Evolutionary conservation across 2,329 filamentous ascomycete genomes (phyloP), one percentile per base, ranked within the genome.

Genomic region (Elsinoe fawcettii): DNA sequence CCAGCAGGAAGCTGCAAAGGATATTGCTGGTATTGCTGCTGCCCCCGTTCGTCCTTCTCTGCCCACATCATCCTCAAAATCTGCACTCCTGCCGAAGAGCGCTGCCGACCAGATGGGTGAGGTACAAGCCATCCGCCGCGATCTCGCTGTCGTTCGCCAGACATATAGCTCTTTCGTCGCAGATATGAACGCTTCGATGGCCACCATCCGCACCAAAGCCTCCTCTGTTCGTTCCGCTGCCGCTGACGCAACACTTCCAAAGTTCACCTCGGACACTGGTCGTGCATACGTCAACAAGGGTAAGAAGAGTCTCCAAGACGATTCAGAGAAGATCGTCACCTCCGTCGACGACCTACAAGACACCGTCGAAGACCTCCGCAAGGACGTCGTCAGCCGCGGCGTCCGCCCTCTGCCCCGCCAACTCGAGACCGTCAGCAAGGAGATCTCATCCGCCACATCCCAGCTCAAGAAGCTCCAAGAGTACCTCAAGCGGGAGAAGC

Each of bases 301-400:
- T 51, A 95, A 95, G 70, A 95, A 95, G 73, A 82, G 85, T 59
- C 82, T 99, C 60, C 88, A 86, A 53, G 79, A 86, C 23, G 92
- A 97, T 69, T 95, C 90, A 0, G 92, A 97, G 70, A 86, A 85
- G 61, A 84, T 99, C 58, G 91, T 99, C 63, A 86, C 84, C 64
- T 87, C 90, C 67, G 93, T 99, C 9, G 93, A 99, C 68, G 92
- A 97, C 67, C 80, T 99, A n/a, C 93, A 97, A 73, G 93, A 99
- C 70, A 78, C 93, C 56, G 89, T 99, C 18, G 93, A 99, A 71
- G 93, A 99, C 69, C 80, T 99, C 43, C 90, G 93, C 60, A 97
- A 99, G 75, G 93, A 99, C 67, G 93, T 99, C 46, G 93, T 99
- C 47, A 80, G 85, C 59, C 88, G 93, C 59, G 93, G 93, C 58